phyloP scores from a whole-genome alignment of 306 rosid genomes.

The Pterocarpus santalinus region DNA sequence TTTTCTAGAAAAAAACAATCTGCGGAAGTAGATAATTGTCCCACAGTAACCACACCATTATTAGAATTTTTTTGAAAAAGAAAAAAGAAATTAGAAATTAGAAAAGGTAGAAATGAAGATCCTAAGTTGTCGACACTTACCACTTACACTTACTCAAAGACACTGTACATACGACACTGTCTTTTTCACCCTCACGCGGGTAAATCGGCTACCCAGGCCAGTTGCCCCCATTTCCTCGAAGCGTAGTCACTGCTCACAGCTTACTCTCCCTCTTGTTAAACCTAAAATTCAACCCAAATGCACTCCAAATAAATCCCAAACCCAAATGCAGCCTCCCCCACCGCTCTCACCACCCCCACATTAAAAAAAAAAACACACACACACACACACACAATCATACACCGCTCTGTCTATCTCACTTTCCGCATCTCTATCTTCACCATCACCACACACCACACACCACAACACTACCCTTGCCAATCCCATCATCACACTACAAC shows the following conservation, averaged over 20 bases:
- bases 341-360: background rate
- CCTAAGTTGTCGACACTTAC: background rate
- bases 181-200: slow-evolving; percentile 27
- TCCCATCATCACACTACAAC: background rate
- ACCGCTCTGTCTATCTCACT: background rate
- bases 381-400: background rate
- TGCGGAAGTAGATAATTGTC: no score
- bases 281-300: slow-evolving; percentile 48
- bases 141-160: background rate
- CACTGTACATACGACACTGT: background rate
- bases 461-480: background rate
- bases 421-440: background rate
- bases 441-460: background rate
- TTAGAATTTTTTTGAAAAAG: no score
- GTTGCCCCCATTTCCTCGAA: slow-evolving; percentile 45
- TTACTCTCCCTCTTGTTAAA: background rate
- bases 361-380: background rate
- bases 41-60: no score
- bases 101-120: no score
- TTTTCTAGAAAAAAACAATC: no score
- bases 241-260: background rate
- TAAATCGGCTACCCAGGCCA: slow-evolving; percentile 47
- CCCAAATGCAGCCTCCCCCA: slow-evolving; percentile 31
- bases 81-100: no score
- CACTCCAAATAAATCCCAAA: slow-evolving; percentile 52